Evolutionary conservation across 805 yeast species (phyloP).

Genomic region (Martiniozyma abietophila): DNA sequence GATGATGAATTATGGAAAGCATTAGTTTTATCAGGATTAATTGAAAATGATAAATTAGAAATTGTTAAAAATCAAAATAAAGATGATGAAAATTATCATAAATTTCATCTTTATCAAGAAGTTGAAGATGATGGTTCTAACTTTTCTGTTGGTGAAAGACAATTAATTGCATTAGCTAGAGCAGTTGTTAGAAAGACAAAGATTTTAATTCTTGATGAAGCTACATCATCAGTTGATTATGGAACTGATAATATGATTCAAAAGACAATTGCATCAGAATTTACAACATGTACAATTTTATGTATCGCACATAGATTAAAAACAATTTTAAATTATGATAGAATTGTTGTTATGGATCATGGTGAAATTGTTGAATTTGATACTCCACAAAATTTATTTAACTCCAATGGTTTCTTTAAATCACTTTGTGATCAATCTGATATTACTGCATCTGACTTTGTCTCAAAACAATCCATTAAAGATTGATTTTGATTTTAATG

Average conservation of each 20-base stretch:
- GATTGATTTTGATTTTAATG: no score
- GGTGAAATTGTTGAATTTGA: conserved; percentile 49
- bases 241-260: conserved; percentile 63
- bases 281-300: conserved; percentile 51
- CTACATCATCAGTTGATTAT: conserved; percentile 67
- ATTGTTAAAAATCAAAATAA: conserved; percentile 27
- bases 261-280: conserved; percentile 45
- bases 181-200: conserved; percentile 56
- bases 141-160: conserved; percentile 65
- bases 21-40: conserved; percentile 45
- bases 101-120: conserved; percentile 48
- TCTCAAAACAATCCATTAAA: no score
- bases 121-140: conserved; percentile 65
- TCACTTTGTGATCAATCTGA: conserved; percentile 42
- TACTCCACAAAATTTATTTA: conserved; percentile 38
- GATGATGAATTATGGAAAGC: conserved; percentile 53
- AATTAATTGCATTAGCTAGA: conserved; percentile 57
- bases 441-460: conserved; percentile 32
- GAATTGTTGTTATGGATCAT: conserved; percentile 46
- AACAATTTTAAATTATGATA: conserved; percentile 52
- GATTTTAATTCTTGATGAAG: conserved; percentile 62
- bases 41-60: conserved; percentile 30
- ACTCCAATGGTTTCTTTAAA: conserved; percentile 34
- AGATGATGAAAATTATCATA: conserved; percentile 30
- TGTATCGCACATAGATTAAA: conserved; percentile 66